Evolutionary conservation across 805 yeast species (phyloP).

Genomic region (Candida cerambycidarum): DNA sequence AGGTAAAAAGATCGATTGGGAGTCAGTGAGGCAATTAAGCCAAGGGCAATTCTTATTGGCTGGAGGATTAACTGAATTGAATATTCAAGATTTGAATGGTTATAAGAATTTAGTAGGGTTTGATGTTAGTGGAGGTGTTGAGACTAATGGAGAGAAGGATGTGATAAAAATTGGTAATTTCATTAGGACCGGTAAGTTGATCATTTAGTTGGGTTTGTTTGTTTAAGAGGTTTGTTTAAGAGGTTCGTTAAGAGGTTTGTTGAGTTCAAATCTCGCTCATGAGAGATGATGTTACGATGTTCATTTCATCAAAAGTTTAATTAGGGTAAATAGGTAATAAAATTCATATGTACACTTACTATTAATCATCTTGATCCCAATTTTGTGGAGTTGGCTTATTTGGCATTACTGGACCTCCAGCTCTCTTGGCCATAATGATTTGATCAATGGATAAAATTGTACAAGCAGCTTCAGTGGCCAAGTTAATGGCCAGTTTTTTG

Average conservation of each 20-base stretch:
- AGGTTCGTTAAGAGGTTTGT: too few species aligned
- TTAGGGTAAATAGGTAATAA: too few species aligned
- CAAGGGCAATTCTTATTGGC: slow-evolving; percentile 64
- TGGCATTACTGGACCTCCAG: slow-evolving; percentile 96
- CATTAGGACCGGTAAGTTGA: slow-evolving; percentile 48
- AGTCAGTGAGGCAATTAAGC: slow-evolving; percentile 31
- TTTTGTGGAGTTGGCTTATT: slow-evolving; percentile 83
- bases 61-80: slow-evolving; percentile 83
- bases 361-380: slow-evolving; percentile 91
- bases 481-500: slow-evolving; percentile 82
- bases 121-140: slow-evolving; percentile 96
- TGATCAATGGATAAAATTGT: slow-evolving; percentile 93
- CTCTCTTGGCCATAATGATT: slow-evolving; percentile 97
- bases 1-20: slow-evolving; percentile 81
- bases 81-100: slow-evolving; percentile 55
- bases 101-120: slow-evolving; percentile 74
- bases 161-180: slow-evolving; percentile 58
- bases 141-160: slow-evolving; percentile 75
- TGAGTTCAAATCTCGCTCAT: too few species aligned
- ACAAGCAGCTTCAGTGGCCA: slow-evolving; percentile 93
- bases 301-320: too few species aligned
- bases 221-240: too few species aligned
- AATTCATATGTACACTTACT: neutral
- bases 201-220: neutral
- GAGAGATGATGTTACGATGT: slow-evolving; percentile 4